Evolutionary conservation across 306 rosid species (phyloP).

Genomic region (Lagenaria siceraria): DNA sequence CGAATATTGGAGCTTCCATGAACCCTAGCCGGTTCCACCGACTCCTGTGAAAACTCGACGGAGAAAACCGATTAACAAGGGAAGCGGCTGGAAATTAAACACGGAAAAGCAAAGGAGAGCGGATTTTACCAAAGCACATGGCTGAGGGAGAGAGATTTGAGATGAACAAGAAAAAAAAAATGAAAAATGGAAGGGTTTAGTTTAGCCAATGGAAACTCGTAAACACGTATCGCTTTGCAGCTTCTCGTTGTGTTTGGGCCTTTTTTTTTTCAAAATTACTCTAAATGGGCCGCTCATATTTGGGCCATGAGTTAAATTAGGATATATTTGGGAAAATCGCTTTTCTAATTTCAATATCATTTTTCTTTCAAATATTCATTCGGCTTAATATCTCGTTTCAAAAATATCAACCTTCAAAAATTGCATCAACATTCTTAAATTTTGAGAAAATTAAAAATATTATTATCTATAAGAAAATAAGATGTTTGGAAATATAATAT

Average conservation of each 20-base stretch:
- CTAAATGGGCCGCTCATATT: neutral
- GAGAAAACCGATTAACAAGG: neutral
- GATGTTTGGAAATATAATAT: too few relatives aligned
- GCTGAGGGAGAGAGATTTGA: neutral
- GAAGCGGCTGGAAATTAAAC: neutral
- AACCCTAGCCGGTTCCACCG: conserved; percentile 3
- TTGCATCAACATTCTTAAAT: too few relatives aligned
- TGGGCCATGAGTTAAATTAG: too few relatives aligned
- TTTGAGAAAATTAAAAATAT: too few relatives aligned
- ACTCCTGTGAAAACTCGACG: neutral
- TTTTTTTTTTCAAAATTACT: neutral
- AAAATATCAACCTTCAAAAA: too few relatives aligned
- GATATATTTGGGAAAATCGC: too few relatives aligned
- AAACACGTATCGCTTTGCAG: neutral
- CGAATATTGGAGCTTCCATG: neutral
- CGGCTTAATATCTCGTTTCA: too few relatives aligned
- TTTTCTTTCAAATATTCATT: too few relatives aligned
- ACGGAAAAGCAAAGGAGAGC: neutral
- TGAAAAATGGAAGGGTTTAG: neutral
- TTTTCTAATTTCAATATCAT: too few relatives aligned
- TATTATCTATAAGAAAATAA: too few relatives aligned
- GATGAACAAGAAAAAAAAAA: neutral
- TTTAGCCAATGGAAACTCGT: neutral
- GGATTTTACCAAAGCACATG: neutral
- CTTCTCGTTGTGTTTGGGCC: neutral